Evolutionary conservation across 2,329 filamentous ascomycete species (phyloP).

Genomic region (Fusarium sp.): DNA sequence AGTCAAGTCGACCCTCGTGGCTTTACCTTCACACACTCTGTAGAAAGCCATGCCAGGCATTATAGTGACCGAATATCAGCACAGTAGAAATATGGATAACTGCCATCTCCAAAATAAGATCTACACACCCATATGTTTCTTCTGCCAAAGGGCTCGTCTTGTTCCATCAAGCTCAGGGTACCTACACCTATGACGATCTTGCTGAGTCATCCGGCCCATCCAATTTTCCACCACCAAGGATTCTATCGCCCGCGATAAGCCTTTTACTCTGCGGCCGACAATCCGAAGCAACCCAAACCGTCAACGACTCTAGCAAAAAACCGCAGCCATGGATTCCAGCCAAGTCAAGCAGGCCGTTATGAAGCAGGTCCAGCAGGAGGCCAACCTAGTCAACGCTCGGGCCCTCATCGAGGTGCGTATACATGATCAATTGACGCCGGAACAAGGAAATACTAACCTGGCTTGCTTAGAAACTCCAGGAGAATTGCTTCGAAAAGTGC

Average conservation of each 20-base stretch:
- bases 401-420: conserved; percentile 73
- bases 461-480: conserved; percentile 76
- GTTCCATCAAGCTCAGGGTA: not conserved
- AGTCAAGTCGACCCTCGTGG: not conserved
- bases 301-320: conserved; percentile 33
- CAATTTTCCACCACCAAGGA: conserved; percentile 22
- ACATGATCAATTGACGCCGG: not conserved
- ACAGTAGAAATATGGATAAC: not conserved
- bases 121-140: not conserved
- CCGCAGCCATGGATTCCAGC: conserved; percentile 66
- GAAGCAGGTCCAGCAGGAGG: conserved; percentile 72
- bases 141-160: not conserved
- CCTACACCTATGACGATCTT: not conserved
- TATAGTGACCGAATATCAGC: not conserved
- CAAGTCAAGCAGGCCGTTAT: conserved; percentile 72
- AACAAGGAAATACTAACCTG: conserved; percentile 7
- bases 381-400: conserved; percentile 75
- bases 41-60: not conserved
- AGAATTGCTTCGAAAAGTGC: conserved; percentile 84
- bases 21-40: not conserved
- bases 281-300: conserved; percentile 13
- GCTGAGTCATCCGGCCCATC: conserved; percentile 37
- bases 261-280: conserved; percentile 22
- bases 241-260: conserved; percentile 15
- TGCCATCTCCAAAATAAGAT: not conserved